Evolutionary conservation across 2,329 filamentous ascomycete species (phyloP), one percentile per base, ranked within the genome.

Genomic region (Diaporthe citriasiana): DNA sequence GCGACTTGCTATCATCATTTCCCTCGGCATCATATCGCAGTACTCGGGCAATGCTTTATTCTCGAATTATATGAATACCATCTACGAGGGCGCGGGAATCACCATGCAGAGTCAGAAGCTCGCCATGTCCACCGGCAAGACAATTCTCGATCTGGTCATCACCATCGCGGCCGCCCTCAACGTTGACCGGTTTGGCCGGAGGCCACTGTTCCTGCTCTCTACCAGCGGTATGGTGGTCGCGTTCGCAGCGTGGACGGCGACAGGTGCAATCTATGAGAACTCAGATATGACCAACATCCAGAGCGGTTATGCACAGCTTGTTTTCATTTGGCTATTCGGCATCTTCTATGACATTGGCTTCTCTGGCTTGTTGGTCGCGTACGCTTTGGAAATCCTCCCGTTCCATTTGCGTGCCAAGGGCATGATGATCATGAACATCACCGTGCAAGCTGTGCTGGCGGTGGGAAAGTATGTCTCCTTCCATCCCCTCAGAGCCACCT

Each of bases 381-480:
- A 91, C 76, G 86, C 88, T 0, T 85, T 90, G 10, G 90, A 92
- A 81, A 83, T 92, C 42, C 83, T 91, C 22, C 89, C 89, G 0
- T 91, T 89, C 82, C 84, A 86, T 65, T 83, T 90, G 35, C 88
- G 90, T 63, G 88, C 88, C 76, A 89, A 89, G 82, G 88, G 88
- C 47, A 88, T 90, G 84, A 90, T 89, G 85, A 86, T 92, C 77
- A 90, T 92, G 88, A 92, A 92, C 80, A 87, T 92, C 68, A 88
- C 87, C 27, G 86, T 92, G 30, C 90, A 92, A 81, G 89, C 89
- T 60, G 85, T 90, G 42, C 83, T 93, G 50, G 89, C 90, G 68
- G 85, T 93, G 75, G 88, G 89, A 79, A 89, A 90, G 85, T 90
- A 84, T 77, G 88, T 88, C 25, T 25, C n/a, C 7, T 56, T 15